phyloP scores from a whole-genome alignment of 2,329 filamentous ascomycete genomes.

The Aspergillus alliaceus region DNA sequence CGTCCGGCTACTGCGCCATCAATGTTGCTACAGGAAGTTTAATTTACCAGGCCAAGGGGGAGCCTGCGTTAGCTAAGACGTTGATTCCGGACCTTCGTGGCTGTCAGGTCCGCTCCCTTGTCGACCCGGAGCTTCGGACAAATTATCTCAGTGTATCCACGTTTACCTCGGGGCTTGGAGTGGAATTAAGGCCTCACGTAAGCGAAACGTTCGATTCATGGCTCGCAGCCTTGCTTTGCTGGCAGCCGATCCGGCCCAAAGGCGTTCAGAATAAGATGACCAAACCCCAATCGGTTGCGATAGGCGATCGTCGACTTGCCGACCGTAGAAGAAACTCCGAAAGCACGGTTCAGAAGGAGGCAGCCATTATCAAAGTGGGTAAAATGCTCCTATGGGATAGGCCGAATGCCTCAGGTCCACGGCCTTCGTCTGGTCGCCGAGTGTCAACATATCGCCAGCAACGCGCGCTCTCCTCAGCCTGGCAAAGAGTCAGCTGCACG shows the following conservation, averaged over 20 bases:
- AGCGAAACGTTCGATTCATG: slow-evolving; percentile 54
- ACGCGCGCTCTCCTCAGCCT: slow-evolving; percentile 62
- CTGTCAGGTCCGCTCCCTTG: slow-evolving; percentile 50
- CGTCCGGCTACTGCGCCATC: slow-evolving; percentile 53
- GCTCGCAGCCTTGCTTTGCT: slow-evolving; percentile 53
- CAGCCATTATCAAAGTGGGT: slow-evolving; percentile 91
- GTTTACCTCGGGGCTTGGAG: slow-evolving; percentile 47
- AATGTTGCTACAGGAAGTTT: slow-evolving; percentile 52
- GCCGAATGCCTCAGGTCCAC: slow-evolving; percentile 48
- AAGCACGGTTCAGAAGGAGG: slow-evolving; percentile 61
- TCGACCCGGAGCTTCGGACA: slow-evolving; percentile 46
- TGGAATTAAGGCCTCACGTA: slow-evolving; percentile 50
- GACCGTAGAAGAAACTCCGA: slow-evolving; percentile 49
- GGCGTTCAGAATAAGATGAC: slow-evolving; percentile 53
- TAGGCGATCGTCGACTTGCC: slow-evolving; percentile 42
- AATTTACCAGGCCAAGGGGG: slow-evolving; percentile 52
- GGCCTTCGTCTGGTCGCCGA: slow-evolving; percentile 38
- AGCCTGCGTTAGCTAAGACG: slow-evolving; percentile 48
- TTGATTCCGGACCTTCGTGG: slow-evolving; percentile 51
- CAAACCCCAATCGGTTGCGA: slow-evolving; percentile 48
- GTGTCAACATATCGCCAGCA: slow-evolving; percentile 57
- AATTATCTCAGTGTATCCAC: slow-evolving; percentile 51
- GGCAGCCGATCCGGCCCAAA: slow-evolving; percentile 52
- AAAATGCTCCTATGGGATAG: slow-evolving; percentile 92
- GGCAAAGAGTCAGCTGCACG: slow-evolving; percentile 88